Base-by-base conservation (phyloP, 495 filamentous ascomycete genomes). In the Cenococcum geophilum region DNA sequence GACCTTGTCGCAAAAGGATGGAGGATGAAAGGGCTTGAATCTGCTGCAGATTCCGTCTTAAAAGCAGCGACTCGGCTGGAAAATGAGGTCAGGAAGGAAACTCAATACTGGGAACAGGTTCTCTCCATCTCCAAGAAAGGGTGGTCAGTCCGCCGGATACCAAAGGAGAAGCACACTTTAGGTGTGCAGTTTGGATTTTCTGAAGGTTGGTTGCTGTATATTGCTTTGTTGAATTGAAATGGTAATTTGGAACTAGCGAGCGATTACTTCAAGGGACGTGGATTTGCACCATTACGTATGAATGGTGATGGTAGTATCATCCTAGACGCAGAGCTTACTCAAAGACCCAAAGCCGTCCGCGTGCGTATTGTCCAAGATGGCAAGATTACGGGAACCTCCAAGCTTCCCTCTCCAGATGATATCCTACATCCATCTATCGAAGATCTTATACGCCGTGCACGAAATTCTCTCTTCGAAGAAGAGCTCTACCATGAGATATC, bases 401-500 rank as follows among this genome's bases (percentile, higher is more conserved):
- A 65, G 25, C 63, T 81, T 0, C 74, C 77, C 23, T 75, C 68
- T 52, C 62, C 77, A 23, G 69, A 58, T 32, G 63, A 68, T 4
- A 63, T 59, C 6, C 51, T 55, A 4, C 67, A 72, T 9, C 69
- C 73, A 1, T 73, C 77, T 1, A 75, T 84, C 16, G 84, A 91
- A 61, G 77, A 84, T 37, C 81, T 81, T 8, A 89, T 97, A 48
- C 79, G 86, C 18, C 85, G 90, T 64, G 89, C 91, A 11, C 85
- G 92, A 27, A 87, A 99, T 71, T 91, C 88, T 58, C 78, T 95
- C 1, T 97, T 89, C 69, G 88, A 92, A 57, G 86, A 96, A 68
- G 95, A 99, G 70, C 74, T 99, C n/a, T 95, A 91, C 79, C 85
- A 95, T 63, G 93, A 97, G 72, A 72, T 99, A 21, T 83, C 86